Percentiles rank a stretch among this genome's conserved stretches.
These are phyloP conservation scores for Fusarium goolgardi DNA, from an alignment of 2,329 filamentous ascomycete genomes.

Conservation along the genomic window DNA sequence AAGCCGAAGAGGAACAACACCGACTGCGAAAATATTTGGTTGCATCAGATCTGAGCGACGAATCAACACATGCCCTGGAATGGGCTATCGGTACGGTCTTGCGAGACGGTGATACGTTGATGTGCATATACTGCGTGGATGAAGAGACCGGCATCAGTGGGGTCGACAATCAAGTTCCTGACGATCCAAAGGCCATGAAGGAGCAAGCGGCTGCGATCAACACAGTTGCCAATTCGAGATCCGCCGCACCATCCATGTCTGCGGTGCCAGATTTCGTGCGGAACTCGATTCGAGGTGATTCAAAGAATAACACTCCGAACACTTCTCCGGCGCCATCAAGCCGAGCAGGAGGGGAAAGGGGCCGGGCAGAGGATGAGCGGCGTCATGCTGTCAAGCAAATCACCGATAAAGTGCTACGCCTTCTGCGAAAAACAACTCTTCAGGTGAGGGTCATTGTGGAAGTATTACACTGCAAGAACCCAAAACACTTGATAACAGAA, in stretches of 20 bases:
- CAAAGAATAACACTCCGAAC: constrained; percentile 51
- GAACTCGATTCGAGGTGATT: constrained; percentile 48
- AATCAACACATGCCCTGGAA: constrained; percentile 93
- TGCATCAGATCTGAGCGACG: constrained; percentile 94
- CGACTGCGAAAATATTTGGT: constrained; percentile 91
- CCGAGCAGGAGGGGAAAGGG: constrained; percentile 62
- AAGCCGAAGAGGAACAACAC: constrained; percentile 81
- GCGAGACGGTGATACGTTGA: constrained; percentile 91
- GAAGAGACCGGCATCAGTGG: constrained; percentile 77
- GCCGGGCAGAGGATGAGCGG: constrained; percentile 80
- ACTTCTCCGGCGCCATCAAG: constrained; percentile 62
- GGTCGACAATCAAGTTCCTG: constrained; percentile 68
- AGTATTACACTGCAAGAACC: constrained; percentile 98
- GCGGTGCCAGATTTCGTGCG: constrained; percentile 52
- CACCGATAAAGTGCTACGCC: constrained; percentile 82
- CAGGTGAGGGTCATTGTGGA: constrained; percentile 95
- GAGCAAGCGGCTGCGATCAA: constrained; percentile 80
- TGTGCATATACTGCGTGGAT: constrained; percentile 93
- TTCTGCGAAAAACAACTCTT: constrained; percentile 89
- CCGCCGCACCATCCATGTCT: constrained; percentile 48
- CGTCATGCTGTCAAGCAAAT: constrained; percentile 84
- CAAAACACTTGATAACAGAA: constrained; percentile 95
- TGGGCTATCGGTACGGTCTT: constrained; percentile 98
- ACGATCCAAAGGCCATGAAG: constrained; percentile 79
- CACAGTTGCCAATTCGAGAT: constrained; percentile 63